phyloP scores from a whole-genome alignment of 2,329 filamentous ascomycete species.

The Fusarium chuoi region DNA sequence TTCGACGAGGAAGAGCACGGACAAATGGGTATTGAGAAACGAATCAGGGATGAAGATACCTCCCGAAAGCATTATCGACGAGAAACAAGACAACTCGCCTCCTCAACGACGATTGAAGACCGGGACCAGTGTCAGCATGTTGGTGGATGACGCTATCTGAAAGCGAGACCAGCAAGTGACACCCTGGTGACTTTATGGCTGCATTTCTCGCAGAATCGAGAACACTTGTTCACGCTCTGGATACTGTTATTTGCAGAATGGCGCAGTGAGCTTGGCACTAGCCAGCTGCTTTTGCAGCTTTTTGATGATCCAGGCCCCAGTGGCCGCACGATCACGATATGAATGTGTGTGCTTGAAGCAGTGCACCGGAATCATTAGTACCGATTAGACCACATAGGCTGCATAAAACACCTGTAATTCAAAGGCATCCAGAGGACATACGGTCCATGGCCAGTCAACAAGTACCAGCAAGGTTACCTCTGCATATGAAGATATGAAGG shows the following conservation, averaged over 20 bases:
- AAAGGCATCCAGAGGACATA: not conserved
- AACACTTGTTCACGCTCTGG: not conserved
- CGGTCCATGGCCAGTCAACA: not conserved
- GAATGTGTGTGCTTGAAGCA: not conserved
- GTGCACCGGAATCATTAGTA: not conserved
- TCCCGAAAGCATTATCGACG: not conserved
- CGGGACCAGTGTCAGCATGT: not conserved
- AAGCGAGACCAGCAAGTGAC: not conserved
- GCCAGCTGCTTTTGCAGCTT: not conserved
- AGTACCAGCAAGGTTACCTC: not conserved
- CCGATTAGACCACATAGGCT: not conserved
- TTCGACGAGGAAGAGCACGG: not conserved
- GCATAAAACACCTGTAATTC: not conserved
- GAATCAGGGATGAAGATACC: not conserved
- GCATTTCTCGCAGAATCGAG: not conserved
- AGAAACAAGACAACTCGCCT: not conserved
- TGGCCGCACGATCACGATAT: not conserved
- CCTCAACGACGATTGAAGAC: not conserved
- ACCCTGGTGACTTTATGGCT: not conserved
- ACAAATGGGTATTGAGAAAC: not conserved
- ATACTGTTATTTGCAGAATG: not conserved
- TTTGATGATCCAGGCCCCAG: not conserved
- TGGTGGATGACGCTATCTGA: not conserved
- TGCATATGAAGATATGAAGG: not conserved
- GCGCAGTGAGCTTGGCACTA: not conserved